A percentile compares a stretch with the other conserved stretches of the same genome.
phyloP scores from a whole-genome alignment of 2,329 filamentous ascomycete species.

The Aspergillus sp. region DNA sequence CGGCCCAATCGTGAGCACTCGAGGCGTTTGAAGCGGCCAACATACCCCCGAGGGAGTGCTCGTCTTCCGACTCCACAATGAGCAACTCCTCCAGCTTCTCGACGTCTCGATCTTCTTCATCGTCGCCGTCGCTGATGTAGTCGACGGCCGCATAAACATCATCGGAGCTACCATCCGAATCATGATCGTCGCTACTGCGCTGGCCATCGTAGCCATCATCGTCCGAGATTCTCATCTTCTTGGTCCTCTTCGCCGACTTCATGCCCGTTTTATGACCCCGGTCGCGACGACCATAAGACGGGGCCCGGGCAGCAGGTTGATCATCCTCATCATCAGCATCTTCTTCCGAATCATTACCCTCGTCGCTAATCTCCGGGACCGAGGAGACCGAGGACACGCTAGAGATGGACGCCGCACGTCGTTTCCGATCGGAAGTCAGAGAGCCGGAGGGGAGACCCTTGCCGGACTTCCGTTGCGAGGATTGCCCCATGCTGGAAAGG shows the following conservation, averaged over 20 bases:
- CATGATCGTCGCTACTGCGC: constrained; percentile 28
- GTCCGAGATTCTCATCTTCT: constrained; percentile 32
- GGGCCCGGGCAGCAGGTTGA: constrained; percentile 37
- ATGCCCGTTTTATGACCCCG: constrained; percentile 41
- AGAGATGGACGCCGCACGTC: constrained; percentile 35
- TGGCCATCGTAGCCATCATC: constrained; percentile 32
- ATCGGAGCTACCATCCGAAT: constrained; percentile 50
- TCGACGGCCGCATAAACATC: constrained; percentile 76
- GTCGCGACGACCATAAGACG: constrained; percentile 39
- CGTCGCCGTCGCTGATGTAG: constrained; percentile 74
- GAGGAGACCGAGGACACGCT: constrained; percentile 38
- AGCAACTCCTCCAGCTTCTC: constrained; percentile 74
- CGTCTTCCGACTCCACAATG: constrained; percentile 54
- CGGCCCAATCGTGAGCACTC: constrained; percentile 49
- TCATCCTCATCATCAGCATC: constrained; percentile 45
- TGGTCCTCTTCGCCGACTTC: constrained; percentile 30
- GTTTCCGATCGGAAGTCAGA: constrained; percentile 27
- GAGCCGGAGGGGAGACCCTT: constrained; percentile 21
- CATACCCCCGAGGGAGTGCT: constrained; percentile 22
- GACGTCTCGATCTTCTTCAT: constrained; percentile 76
- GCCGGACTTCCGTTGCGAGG: constrained; percentile 23
- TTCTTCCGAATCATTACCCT: constrained; percentile 37
- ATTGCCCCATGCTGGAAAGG: constrained; percentile 20
- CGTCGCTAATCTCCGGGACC: constrained; percentile 34
- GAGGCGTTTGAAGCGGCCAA: constrained; percentile 23